Conservation (phyloP, 148 eudicot species). For the Chenopodium berlandieri region DNA sequence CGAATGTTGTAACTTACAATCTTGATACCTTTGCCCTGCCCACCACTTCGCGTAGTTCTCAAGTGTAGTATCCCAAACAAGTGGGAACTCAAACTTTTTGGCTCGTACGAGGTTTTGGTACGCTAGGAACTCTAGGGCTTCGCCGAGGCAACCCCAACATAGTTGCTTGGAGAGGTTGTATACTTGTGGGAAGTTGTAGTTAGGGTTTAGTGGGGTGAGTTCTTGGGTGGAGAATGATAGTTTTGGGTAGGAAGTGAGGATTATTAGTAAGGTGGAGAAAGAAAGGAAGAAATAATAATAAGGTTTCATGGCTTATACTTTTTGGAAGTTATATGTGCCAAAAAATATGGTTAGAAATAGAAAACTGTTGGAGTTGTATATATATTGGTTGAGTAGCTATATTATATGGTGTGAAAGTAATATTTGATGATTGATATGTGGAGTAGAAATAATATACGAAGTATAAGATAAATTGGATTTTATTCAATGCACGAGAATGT, state of each 20-base stretch:
- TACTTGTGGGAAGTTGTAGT: slow-evolving; percentile 28
- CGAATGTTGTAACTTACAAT: slow-evolving; percentile 58
- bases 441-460: neutral
- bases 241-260: neutral
- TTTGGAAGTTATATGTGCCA: neutral
- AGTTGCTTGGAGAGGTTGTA: slow-evolving; percentile 60
- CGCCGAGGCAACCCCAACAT: slow-evolving; percentile 57
- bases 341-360: neutral
- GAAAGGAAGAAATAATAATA: neutral
- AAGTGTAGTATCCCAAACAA: slow-evolving; percentile 55
- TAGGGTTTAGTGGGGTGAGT: slow-evolving; percentile 21
- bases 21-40: slow-evolving; percentile 54
- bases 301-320: neutral
- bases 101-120: slow-evolving; percentile 74
- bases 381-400: neutral
- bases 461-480: neutral
- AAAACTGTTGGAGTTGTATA: neutral
- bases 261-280: neutral
- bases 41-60: slow-evolving; percentile 72
- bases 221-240: slow-evolving; percentile 11
- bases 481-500: slow-evolving; percentile 26
- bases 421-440: slow-evolving; percentile 12
- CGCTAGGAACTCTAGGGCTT: slow-evolving; percentile 54
- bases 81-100: slow-evolving; percentile 55
- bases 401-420: neutral